Evolutionary conservation across 2,329 filamentous ascomycete species (phyloP).

Genomic region (Thermothelomyces thermophilus): DNA sequence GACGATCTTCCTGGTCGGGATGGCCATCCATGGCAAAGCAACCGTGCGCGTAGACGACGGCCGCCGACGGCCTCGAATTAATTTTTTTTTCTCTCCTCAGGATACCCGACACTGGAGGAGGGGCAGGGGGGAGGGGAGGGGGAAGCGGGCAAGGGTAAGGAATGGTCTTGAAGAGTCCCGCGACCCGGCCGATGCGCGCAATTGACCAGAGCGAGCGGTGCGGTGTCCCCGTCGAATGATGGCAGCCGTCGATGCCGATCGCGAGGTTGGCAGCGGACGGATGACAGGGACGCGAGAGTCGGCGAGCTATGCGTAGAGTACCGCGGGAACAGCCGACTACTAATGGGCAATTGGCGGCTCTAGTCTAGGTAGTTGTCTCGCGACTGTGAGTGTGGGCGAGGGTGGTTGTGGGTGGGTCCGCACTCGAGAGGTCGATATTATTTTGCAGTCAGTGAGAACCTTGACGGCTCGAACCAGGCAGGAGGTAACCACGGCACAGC

Average conservation of each 20-base stretch:
- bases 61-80: background rate
- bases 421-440: constrained; percentile 16
- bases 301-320: background rate
- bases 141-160: no score
- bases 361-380: background rate
- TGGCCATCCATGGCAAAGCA: constrained; percentile 9
- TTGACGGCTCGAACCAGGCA: constrained; percentile 18
- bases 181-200: background rate
- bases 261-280: background rate
- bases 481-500: no score
- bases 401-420: constrained; percentile 16
- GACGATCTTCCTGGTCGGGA: constrained; percentile 1
- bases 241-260: constrained; percentile 1
- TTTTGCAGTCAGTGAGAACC: constrained; percentile 24
- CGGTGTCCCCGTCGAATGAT: background rate
- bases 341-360: constrained; percentile 9
- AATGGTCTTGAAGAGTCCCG: background rate
- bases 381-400: background rate
- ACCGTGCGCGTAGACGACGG: no score
- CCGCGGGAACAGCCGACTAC: no score
- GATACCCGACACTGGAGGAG: background rate
- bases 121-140: background rate
- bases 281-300: background rate
- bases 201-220: constrained; percentile 2
- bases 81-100: background rate